phyloP scores from a whole-genome alignment of 208 protist species.

The Acanthamoeba quina region DNA sequence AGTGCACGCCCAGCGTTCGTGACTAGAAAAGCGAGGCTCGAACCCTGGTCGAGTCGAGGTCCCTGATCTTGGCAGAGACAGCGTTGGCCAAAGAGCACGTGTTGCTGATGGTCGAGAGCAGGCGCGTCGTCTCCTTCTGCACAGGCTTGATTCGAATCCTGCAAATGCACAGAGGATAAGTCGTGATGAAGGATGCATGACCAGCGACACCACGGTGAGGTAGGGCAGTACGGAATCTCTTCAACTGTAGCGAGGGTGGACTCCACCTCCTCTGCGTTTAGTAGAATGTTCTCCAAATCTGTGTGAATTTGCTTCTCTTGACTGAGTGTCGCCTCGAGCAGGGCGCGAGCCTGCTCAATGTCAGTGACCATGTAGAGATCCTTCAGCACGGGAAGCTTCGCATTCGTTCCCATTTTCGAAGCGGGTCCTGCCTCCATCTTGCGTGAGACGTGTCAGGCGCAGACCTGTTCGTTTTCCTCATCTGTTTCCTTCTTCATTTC shows the following conservation, averaged over 20 bases:
- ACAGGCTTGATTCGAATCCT: conserved; percentile 54
- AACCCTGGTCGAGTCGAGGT: conserved; percentile 57
- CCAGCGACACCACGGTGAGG: background rate
- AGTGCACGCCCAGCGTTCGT: background rate
- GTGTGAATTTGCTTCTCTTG: conserved; percentile 57
- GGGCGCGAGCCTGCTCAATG: conserved; percentile 34
- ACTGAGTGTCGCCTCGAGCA: background rate
- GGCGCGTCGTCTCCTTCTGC: conserved; percentile 47
- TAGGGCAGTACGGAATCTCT: conserved; percentile 56
- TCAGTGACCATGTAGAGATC: conserved; percentile 60
- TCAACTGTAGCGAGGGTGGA: conserved; percentile 32
- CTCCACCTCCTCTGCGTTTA: conserved; percentile 42
- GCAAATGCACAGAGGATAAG: background rate
- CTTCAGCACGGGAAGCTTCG: conserved; percentile 2
- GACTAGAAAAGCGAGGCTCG: background rate
- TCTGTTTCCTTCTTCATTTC: too few relatives aligned
- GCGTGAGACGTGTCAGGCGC: background rate
- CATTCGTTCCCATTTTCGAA: background rate
- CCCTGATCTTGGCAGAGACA: conserved; percentile 56
- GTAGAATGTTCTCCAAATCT: conserved; percentile 39
- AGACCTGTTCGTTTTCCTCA: background rate
- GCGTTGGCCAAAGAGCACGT: conserved; percentile 48
- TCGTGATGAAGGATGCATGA: background rate
- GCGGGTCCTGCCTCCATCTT: conserved; percentile 3
- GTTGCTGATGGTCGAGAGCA: conserved; percentile 41